These are phyloP conservation scores for Blepharisma stoltei DNA, from an alignment of 73 alveolate genomes.

Conservation along the genomic window DNA sequence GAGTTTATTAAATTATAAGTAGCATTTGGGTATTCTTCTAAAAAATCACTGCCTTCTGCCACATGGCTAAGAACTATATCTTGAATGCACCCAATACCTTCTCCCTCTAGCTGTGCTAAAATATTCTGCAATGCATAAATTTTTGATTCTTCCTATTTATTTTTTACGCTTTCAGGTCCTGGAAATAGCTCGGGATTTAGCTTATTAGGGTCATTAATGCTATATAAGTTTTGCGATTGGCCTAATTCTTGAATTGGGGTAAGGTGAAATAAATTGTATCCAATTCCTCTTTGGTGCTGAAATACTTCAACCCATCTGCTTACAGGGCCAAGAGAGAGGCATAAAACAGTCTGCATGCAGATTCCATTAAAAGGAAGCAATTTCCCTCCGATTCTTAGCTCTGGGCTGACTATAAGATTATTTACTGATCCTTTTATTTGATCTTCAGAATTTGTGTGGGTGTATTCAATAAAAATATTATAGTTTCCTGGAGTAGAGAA, in stretches of 20 bases:
- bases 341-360: conserved; percentile 60
- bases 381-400: background rate
- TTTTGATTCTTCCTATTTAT: background rate
- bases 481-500: background rate
- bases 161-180: conserved; percentile 24
- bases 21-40: conserved; percentile 75
- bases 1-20: conserved; percentile 75
- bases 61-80: conserved; percentile 87
- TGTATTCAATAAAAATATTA: background rate
- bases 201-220: conserved; percentile 67
- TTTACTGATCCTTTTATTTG: too few relatives aligned
- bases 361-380: background rate
- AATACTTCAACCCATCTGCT: conserved; percentile 49
- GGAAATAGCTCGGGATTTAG: conserved; percentile 58
- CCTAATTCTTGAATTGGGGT: conserved; percentile 81
- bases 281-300: conserved; percentile 55
- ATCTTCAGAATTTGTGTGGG: background rate
- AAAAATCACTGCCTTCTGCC: conserved; percentile 73
- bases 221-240: conserved; percentile 58
- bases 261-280: conserved; percentile 74
- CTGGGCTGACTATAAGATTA: background rate
- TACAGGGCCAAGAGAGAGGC: conserved; percentile 67
- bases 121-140: conserved; percentile 37
- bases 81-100: conserved; percentile 48
- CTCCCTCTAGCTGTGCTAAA: conserved; percentile 29